These are phyloP conservation scores for Nitzschia inconspicua DNA, from an alignment of 108 stramenopile genomes.

Conservation along the genomic window DNA sequence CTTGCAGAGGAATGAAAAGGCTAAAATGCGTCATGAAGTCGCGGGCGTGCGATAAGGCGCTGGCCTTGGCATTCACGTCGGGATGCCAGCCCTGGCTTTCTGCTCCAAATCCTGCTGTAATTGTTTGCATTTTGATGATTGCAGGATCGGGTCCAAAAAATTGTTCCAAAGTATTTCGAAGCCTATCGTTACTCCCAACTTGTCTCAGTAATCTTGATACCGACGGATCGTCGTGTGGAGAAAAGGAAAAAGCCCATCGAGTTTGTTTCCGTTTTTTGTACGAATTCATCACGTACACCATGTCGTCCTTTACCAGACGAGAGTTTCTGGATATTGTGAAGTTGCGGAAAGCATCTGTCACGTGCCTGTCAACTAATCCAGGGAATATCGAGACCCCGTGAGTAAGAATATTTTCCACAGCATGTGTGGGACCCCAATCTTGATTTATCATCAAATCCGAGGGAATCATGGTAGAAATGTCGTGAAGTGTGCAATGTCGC, in stretches of 20 bases:
- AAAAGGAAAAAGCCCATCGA: background rate
- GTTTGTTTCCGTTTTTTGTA: background rate
- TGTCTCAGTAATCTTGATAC: conserved; percentile 12
- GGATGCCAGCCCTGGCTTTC: conserved; percentile 24
- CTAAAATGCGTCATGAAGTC: conserved; percentile 1
- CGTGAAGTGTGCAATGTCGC: background rate
- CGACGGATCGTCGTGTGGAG: conserved; percentile 4
- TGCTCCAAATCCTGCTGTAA: conserved; percentile 28
- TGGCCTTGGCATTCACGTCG: conserved; percentile 1
- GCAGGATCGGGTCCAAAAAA: conserved; percentile 29
- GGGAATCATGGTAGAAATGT: conserved; percentile 6
- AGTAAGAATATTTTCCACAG: background rate
- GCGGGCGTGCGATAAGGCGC: background rate
- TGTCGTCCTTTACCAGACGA: background rate
- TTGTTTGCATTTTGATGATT: conserved; percentile 25
- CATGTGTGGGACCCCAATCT: background rate
- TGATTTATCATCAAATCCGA: conserved; percentile 13
- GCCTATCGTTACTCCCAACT: conserved; percentile 6
- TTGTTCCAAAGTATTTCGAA: conserved; percentile 15
- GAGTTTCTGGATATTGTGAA: conserved; percentile 6
- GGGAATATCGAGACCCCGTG: conserved; percentile 24
- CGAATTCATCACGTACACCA: conserved; percentile 1
- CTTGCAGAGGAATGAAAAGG: conserved; percentile 36
- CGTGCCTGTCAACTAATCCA: background rate
- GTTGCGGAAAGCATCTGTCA: conserved; percentile 11